Percentiles rank a stretch among this genome's conserved stretches.
Conservation (phyloP, 306 rosid species). For the Prosopis cineraria region DNA sequence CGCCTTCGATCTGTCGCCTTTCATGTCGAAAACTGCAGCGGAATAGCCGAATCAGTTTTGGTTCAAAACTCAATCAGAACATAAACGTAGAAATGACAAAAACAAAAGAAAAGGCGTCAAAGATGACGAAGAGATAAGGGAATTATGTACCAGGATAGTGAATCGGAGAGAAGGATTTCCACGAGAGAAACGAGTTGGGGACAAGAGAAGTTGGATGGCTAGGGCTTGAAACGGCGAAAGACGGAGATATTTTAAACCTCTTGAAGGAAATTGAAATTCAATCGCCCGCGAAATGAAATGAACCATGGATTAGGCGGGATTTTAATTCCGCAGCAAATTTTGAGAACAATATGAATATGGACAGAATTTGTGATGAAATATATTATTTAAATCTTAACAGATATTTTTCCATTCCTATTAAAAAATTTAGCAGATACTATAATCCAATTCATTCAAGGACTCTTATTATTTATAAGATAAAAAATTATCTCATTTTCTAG, state of each 20-base stretch:
- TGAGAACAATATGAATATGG: neutral
- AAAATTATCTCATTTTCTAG: too few species aligned
- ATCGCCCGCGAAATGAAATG: slow-evolving; percentile 59
- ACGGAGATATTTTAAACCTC: slow-evolving; percentile 40
- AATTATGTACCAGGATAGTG: slow-evolving; percentile 22
- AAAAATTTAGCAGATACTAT: neutral
- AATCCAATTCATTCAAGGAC: neutral
- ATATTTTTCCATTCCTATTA: neutral
- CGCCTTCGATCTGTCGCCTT: slow-evolving; percentile 57
- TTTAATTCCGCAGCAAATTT: slow-evolving; percentile 25
- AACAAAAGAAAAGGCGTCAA: neutral
- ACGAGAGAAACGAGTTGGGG: slow-evolving; percentile 11
- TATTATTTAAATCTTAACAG: neutral
- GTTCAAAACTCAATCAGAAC: neutral
- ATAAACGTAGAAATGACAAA: neutral
- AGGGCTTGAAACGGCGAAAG: slow-evolving; percentile 21
- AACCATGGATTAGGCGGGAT: slow-evolving; percentile 65
- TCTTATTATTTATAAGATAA: neutral
- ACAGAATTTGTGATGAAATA: neutral
- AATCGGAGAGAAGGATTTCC: neutral
- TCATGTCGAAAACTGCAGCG: slow-evolving; percentile 59
- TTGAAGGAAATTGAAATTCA: slow-evolving; percentile 63
- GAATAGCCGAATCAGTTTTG: slow-evolving; percentile 35
- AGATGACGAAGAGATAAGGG: neutral
- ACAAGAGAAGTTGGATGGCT: slow-evolving; percentile 1